phyloP scores from a whole-genome alignment of 2,329 filamentous ascomycete genomes.

The Aspergillus japonicus region DNA sequence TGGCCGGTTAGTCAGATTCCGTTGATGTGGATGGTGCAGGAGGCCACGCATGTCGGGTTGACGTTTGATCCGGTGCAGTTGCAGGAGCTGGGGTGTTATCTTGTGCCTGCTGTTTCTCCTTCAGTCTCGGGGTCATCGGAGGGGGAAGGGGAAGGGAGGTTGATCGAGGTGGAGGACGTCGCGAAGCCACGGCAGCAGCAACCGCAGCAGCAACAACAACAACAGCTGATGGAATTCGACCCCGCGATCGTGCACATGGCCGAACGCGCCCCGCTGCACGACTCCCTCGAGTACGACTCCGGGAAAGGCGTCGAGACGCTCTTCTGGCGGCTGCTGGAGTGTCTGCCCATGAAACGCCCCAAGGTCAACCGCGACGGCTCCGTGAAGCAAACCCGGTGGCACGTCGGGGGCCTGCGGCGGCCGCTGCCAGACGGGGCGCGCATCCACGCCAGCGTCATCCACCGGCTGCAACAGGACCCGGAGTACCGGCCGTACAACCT shows the following conservation, averaged over 20 bases:
- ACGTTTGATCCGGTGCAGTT: slow-evolving; percentile 54
- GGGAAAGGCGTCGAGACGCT: slow-evolving; percentile 16
- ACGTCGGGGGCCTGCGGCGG: slow-evolving; percentile 14
- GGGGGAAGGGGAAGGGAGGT: neutral
- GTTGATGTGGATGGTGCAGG: slow-evolving; percentile 66
- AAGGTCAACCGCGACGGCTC: slow-evolving; percentile 17
- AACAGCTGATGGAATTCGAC: neutral
- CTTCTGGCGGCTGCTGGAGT: slow-evolving; percentile 22
- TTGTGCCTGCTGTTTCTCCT: neutral
- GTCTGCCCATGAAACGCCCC: slow-evolving; percentile 17
- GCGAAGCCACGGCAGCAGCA: too few relatives aligned
- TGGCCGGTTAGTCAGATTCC: slow-evolving; percentile 63
- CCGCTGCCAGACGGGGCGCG: slow-evolving; percentile 14
- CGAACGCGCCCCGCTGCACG: slow-evolving; percentile 14
- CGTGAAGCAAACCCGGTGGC: slow-evolving; percentile 17
- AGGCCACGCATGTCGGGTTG: slow-evolving; percentile 63
- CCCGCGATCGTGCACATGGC: slow-evolving; percentile 10
- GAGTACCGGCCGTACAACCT: slow-evolving; percentile 21
- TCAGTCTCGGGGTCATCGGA: too few relatives aligned
- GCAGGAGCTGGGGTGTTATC: slow-evolving; percentile 19
- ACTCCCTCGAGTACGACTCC: slow-evolving; percentile 19
- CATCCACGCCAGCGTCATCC: slow-evolving; percentile 19
- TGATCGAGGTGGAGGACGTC: neutral
- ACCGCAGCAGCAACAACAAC: too few relatives aligned
- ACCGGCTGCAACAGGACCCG: slow-evolving; percentile 12